Evolutionary conservation across 306 rosid species (phyloP).

Genomic region (Phaseolus lunatus): DNA sequence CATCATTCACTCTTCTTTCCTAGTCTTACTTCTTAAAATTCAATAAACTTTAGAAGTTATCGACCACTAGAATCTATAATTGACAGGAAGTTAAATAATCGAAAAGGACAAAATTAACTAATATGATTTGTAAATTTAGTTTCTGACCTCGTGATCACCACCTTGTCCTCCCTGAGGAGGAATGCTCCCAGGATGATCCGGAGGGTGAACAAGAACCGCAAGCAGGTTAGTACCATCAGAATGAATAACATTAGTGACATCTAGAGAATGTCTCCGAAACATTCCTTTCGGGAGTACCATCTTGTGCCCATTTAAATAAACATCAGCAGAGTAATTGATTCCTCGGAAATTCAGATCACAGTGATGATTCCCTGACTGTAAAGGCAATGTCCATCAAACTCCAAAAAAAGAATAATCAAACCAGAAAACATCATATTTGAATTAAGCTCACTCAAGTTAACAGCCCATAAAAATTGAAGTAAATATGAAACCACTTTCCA

Average conservation of each 20-base stretch:
- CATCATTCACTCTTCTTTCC: slow-evolving; percentile 26
- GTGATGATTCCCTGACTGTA: slow-evolving; percentile 72
- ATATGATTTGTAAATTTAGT: slow-evolving; percentile 5
- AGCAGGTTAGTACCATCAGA: slow-evolving; percentile 74
- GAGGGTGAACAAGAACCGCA: slow-evolving; percentile 94
- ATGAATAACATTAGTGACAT: slow-evolving; percentile 79
- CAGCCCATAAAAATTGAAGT: slow-evolving; percentile 6
- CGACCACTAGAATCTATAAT: slow-evolving; percentile 26
- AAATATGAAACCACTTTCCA: background rate
- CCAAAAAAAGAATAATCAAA: background rate
- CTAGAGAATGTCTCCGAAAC: slow-evolving; percentile 91
- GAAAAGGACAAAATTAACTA: slow-evolving; percentile 11
- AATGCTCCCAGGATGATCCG: slow-evolving; percentile 95
- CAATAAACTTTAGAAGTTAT: slow-evolving; percentile 22
- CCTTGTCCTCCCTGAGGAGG: slow-evolving; percentile 93
- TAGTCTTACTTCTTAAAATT: slow-evolving; percentile 7
- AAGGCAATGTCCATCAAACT: slow-evolving; percentile 36
- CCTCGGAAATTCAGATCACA: slow-evolving; percentile 92
- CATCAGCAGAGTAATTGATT: slow-evolving; percentile 85
- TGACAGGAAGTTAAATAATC: slow-evolving; percentile 27
- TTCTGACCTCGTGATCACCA: slow-evolving; percentile 91
- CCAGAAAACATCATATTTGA: slow-evolving; percentile 9
- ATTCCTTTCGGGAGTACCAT: slow-evolving; percentile 82
- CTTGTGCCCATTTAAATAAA: slow-evolving; percentile 84
- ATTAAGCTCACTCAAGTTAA: slow-evolving; percentile 2